These are phyloP conservation scores for Suhomyces choctaworum DNA, from an alignment of 1,139 yeast genomes.

Conservation along the genomic window DNA sequence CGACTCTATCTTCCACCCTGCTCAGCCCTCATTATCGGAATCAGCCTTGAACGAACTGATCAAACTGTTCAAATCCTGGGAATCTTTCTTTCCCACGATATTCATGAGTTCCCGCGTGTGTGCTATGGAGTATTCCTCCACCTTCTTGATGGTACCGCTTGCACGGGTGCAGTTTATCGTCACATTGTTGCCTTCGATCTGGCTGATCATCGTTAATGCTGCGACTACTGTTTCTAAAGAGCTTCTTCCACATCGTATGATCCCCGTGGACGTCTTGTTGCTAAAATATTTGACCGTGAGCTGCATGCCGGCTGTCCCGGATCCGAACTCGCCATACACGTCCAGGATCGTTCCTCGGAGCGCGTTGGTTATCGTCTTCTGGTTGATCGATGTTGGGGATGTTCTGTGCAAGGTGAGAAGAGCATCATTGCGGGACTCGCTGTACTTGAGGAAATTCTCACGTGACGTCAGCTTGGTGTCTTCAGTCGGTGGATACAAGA, in stretches of 20 bases:
- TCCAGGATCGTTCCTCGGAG: constrained; percentile 55
- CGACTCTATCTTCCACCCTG: too few relatives aligned
- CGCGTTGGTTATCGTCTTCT: constrained; percentile 50
- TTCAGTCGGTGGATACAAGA: constrained; percentile 58
- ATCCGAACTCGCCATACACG: constrained; percentile 77
- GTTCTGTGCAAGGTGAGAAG: constrained; percentile 50
- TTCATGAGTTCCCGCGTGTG: constrained; percentile 47
- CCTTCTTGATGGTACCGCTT: constrained; percentile 86
- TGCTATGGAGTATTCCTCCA: constrained; percentile 66
- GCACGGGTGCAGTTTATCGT: constrained; percentile 66
- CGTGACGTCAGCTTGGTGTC: constrained; percentile 13
- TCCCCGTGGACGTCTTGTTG: constrained; percentile 79
- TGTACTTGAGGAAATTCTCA: constrained; percentile 23
- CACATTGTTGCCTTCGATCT: constrained; percentile 52
- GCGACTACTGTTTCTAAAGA: constrained; percentile 64
- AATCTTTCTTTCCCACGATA: constrained; percentile 15
- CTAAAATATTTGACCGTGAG: constrained; percentile 80
- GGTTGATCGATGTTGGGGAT: constrained; percentile 46
- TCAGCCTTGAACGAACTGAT: constrained; percentile 13
- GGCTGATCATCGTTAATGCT: constrained; percentile 64
- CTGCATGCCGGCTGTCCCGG: constrained; percentile 63
- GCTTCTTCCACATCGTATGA: constrained; percentile 72
- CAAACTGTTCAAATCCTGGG: constrained; percentile 12
- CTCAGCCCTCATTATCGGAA: constrained; percentile 4
- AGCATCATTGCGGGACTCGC: constrained; percentile 35